Evolutionary conservation across 2,329 filamentous ascomycete genomes (phyloP), one percentile per base, ranked within the genome.

Genomic region (Aspergillus pseudoterreus): DNA sequence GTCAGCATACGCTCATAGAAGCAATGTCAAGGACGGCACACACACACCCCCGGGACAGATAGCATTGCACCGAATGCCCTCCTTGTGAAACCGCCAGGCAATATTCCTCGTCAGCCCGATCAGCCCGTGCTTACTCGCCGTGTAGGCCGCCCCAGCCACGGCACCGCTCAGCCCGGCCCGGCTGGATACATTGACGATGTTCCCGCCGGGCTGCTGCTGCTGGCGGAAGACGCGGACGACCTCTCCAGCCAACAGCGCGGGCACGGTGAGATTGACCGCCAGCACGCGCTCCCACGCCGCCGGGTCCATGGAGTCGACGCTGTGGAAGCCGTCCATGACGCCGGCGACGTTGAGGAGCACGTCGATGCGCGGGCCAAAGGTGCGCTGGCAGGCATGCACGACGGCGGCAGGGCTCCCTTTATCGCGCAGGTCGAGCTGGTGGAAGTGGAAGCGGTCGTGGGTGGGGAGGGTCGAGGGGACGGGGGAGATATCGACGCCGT

Each of bases 291-390:
- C 68, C 71, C 72, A 76, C 38, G 71, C 64, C 1, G 60, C 59
- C 39, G 76, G 71, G 11, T 67, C 64, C 19, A 74, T 57, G 11
- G 30, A 42, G 24, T 58, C 51, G 1, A 47, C 53, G 21, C 56
- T 56, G 8, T 17, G 11, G 2, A 63, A 66, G 19, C 64, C 65
- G 61, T 78, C 75, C 58, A 73, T 71, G 15, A 77, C 59, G 22
- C 75, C 75, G 0, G 75, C 75, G 21, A 74, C 68, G 51, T 78
- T 78, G 43, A 74, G 64, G n/a, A 78, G 64, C 10, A 75, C 66
- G 54, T 78, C 74, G 35, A 75, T 49, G 30, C 41, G 12, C 15
- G 14, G 14, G 35, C 35, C 35, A 17, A 38, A 38, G 14, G 35
- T 12, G 14, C 15, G 12, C 35, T 38, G 35, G 35, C 12, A 38